Evolutionary conservation across 148 eudicot genomes (phyloP), one percentile per base, ranked within the genome.

Genomic region (Polygonum aviculare): DNA sequence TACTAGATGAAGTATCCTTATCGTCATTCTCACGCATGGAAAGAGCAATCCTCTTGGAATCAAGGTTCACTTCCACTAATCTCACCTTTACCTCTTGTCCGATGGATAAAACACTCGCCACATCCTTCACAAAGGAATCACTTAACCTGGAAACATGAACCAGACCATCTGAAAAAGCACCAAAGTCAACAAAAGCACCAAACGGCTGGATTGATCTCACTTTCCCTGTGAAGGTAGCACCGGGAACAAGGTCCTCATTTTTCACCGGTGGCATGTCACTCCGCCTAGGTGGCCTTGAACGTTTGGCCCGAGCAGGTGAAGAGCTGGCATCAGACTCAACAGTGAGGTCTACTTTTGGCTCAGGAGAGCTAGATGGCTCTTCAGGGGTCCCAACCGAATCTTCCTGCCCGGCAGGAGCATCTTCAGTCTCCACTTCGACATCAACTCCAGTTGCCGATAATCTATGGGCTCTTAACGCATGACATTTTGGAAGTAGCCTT

Each of bases 181-280:
- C 99, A 84, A 96, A 89, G 83, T 96, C 99, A 74, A 96, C 84
- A 81, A 96, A 96, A 74, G 98, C 98, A 72, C 99, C 99, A 82
- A 96, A 96, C 31, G 98, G 94, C 77, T 89, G 97, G 75, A 96
- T 86, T 10, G 99, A 89, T 77, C 83, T 82, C 49, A 93, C 93
- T 90, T 96, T 96, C 60, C 99, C 95, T 2, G 88, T 86, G 76
- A 91, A 96, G 47, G 78, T 81, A 76, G 99, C 90, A 81, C 98
- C 98, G 11, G 97, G 90, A 67, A 96, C 82, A 48, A 96, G 85
- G 3, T 93, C 94, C 83, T 96, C 99, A 36, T 92, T 83, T 77
- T 89, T 91, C 45, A 96, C 89, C 39, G 97, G 99, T 63, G 99
- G 99, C 93, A 93, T 88, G 73, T 89, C 97, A 83, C 98, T 93